Evolutionary conservation across 108 stramenopile species (phyloP), one percentile per base, ranked within the genome.

Genomic region (Skeletonema marinoi): DNA sequence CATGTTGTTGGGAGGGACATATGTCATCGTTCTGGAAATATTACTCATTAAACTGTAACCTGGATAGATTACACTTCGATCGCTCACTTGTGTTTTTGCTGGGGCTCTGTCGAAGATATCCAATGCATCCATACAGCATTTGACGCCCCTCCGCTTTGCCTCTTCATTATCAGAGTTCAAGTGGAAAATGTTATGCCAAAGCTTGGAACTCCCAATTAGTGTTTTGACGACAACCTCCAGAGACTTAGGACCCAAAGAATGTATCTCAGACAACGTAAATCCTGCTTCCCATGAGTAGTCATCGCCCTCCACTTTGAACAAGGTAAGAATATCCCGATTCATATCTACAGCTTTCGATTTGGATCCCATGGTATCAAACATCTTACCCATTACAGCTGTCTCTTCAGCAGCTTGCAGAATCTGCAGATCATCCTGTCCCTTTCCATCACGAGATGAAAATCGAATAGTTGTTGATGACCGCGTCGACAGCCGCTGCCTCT

Each of bases 191-290:
- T 6, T 19, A 1, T 38, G 36, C 61, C 61, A 62, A 0, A 32
- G 61, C n/a, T 6, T 16, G 12, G 61, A 4, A 16, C 61, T 62
- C 35, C 25, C 17, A 1, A 4, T 62, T 3, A 62, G 32, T 38
- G 61, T 62, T n/a, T 62, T 38, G 61, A 62, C 36, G 36, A 62
- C 61, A 62, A 62, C 29, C 13, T 31, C 14, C 12, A 62, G 30
- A 0, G 61, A 62, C 61, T 62, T 62, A 16, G 61, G 61, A 16
- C 61, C 61, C 32, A 62, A 38, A 62, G 61, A 62, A 19, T 62
- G 4, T 31, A 62, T 29, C 25, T 62, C 61, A 31, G 61, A 32
- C 0, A 16, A 32, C 13, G 32, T 62, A 38, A 62, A 62, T 38
- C 61, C 61, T 19, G 32, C 9, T 38, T 62, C 61, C 61, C 61